phyloP scores from a whole-genome alignment of 106 monocot genomes.

The Acorus calamus region DNA sequence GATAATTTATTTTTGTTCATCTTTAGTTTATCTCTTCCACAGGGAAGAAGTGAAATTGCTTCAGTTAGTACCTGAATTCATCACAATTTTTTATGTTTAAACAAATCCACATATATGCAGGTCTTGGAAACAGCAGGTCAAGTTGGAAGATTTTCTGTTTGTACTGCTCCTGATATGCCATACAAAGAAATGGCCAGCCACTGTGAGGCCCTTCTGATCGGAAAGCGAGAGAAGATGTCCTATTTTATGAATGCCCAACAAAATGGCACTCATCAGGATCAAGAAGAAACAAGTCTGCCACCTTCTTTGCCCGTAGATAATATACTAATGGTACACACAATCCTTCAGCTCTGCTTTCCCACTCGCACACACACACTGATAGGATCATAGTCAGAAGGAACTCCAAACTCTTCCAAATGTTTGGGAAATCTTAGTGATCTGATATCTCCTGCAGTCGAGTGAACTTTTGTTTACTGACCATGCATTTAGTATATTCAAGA shows the following conservation, averaged over 20 bases:
- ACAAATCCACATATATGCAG: conserved; percentile 16
- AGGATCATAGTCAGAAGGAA: no score
- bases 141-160: conserved; percentile 58
- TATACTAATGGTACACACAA: conserved; percentile 6
- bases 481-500: no score
- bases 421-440: no score
- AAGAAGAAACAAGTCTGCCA: conserved; percentile 2
- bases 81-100: background rate
- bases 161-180: conserved; percentile 53
- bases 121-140: conserved; percentile 48
- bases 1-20: background rate
- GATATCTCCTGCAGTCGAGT: no score
- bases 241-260: conserved; percentile 39
- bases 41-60: no score
- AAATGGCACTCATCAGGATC: conserved; percentile 1
- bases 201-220: conserved; percentile 68
- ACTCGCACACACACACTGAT: no score
- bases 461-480: no score
- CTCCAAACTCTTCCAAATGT: no score
- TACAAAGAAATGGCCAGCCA: conserved; percentile 81
- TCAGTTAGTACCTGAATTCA: no score
- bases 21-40: background rate
- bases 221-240: conserved; percentile 75
- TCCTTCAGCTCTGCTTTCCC: no score
- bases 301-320: conserved; percentile 1